These are phyloP conservation scores for Penicillium paradoxum DNA, from an alignment of 495 filamentous ascomycete species.

Conservation along the genomic window DNA sequence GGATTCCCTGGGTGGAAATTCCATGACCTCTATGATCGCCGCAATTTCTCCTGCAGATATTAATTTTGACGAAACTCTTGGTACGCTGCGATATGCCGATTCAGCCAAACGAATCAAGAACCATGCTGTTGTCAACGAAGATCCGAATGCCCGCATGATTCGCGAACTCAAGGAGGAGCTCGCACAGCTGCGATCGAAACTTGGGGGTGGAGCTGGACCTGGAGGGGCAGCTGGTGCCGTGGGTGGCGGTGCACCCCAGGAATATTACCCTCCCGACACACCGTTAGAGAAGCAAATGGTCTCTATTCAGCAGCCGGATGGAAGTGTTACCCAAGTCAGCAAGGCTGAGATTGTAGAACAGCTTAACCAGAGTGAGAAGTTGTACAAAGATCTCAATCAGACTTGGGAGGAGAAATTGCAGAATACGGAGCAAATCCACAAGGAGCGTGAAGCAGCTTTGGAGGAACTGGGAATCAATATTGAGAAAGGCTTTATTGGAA, in stretches of 20 bases:
- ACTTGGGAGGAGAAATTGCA: constrained; percentile 96
- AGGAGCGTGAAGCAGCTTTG: constrained; percentile 89
- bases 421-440: constrained; percentile 95
- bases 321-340: constrained; percentile 87
- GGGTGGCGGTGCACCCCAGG: constrained; percentile 53
- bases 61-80: constrained; percentile 97
- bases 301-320: constrained; percentile 82
- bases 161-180: constrained; percentile 95
- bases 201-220: constrained; percentile 60
- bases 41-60: constrained; percentile 98
- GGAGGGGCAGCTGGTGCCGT: constrained; percentile 32
- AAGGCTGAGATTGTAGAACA: constrained; percentile 98
- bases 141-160: constrained; percentile 98
- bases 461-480: constrained; percentile 98
- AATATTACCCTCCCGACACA: constrained; percentile 84
- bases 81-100: constrained; percentile 93
- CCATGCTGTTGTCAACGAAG: constrained; percentile 98
- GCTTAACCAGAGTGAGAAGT: constrained; percentile 89
- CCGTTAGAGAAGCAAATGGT: constrained; percentile 95
- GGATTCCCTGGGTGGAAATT: constrained; percentile 96
- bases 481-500: constrained; percentile 93
- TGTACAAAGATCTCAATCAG: constrained; percentile 94
- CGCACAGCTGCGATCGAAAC: constrained; percentile 77
- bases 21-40: constrained; percentile 99
- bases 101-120: constrained; percentile 99